Evolutionary conservation across 495 filamentous ascomycete species (phyloP).

Genomic region (Tuber calosporum): DNA sequence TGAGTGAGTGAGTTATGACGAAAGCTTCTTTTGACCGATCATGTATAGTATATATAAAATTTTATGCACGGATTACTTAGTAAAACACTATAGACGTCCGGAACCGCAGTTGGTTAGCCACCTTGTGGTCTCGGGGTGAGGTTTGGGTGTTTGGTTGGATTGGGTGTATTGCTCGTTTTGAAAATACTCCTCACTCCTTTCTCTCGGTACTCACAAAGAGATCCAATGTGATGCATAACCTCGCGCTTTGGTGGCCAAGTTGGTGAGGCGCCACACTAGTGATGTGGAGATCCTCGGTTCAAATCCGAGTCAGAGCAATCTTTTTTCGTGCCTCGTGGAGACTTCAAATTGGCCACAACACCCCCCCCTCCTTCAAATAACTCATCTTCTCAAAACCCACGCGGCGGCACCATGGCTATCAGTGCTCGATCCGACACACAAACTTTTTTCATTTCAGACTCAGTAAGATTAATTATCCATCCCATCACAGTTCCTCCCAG

Average conservation of each 20-base stretch:
- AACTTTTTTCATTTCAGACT: neutral
- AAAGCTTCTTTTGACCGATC: too few species aligned
- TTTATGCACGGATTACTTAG: too few species aligned
- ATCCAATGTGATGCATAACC: neutral
- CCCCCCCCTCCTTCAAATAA: neutral
- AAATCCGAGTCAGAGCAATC: constrained; percentile 18
- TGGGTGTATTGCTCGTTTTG: too few species aligned
- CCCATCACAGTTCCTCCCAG: neutral
- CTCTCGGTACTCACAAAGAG: neutral
- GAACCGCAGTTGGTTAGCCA: too few species aligned
- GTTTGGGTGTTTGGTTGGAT: too few species aligned
- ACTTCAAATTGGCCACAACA: neutral
- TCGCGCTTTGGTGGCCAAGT: constrained; percentile 14
- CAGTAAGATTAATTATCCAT: neutral
- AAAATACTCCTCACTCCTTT: too few species aligned
- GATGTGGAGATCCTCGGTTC: constrained; percentile 22
- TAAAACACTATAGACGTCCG: too few species aligned
- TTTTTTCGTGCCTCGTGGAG: neutral
- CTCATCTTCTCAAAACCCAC: neutral
- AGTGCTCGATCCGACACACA: neutral
- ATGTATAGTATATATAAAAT: too few species aligned
- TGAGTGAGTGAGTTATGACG: too few species aligned
- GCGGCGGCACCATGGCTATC: neutral
- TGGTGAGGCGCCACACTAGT: constrained; percentile 21
- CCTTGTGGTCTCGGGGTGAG: too few species aligned